Evolutionary conservation across 75 land plant genomes (phyloP), one percentile per base, ranked within the genome.

Genomic region (Pinus tabuliformis): DNA sequence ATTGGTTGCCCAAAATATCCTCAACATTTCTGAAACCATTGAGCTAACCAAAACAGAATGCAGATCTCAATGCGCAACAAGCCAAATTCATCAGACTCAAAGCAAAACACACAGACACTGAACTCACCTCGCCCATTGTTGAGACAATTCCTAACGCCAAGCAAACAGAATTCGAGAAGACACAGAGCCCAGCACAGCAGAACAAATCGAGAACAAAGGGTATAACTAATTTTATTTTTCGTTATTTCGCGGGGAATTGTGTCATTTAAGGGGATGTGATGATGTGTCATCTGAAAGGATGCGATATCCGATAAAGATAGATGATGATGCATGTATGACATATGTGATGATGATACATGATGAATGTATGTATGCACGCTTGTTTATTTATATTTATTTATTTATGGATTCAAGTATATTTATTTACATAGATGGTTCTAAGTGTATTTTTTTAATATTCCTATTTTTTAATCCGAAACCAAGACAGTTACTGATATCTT

Each of bases 101-200:
- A 68, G n/a, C 71, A 42, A 33, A 45, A 7, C 22, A 68, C 42
- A 39, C 42, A 68, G 22, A 42, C 39, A 33, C 39, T 18, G 20
- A 42, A 68, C 71, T 68, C 71, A 68, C 71, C 71, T 68, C 71
- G 8, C 71, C 71, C 71, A 68, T 68, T n/a, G 71, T n/a, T 68
- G 14, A 42, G n/a, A 68, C 5, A 68, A 37, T 42, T 68, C 52
- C 49, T 21, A 39, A 42, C 9, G 24, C 45, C 6, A 39, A 15
- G 18, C 42, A 17, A 16, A 33, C 39, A 20, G 39, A 17, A 64
- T 16, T 16, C 15, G 20, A 64, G 68, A 64, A 68, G n/a, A 42
- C 22, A 17, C 71, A 68, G 49, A 45, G 36, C 71, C n/a, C 0
- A 3, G 1, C 3, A 37, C 0, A 3, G 1, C 3, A 37, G n/a